A percentile compares a stretch with the other conserved stretches of the same genome.
Evolutionary conservation across 129 eudicot species (phyloP).

Genomic region (Flaveria bidentis): DNA sequence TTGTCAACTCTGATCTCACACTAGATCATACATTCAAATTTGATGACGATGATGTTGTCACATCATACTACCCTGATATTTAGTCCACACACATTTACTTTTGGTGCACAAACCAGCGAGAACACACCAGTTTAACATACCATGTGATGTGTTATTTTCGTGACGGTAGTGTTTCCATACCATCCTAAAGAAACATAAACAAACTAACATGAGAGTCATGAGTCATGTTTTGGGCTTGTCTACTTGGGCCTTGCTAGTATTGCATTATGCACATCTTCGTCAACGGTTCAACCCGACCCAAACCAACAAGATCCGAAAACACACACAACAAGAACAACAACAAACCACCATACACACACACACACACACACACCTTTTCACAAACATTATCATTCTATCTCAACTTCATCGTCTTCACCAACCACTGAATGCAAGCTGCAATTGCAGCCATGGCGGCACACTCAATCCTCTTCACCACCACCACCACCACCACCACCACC

Average conservation of each 20-base stretch:
- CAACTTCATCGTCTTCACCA: not conserved
- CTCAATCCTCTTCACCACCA: constrained; percentile 49
- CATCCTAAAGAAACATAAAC: too few species aligned
- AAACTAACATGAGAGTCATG: too few species aligned
- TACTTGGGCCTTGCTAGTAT: constrained; percentile 1
- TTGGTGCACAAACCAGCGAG: too few species aligned
- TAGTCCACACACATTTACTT: too few species aligned
- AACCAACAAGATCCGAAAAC: constrained; percentile 25
- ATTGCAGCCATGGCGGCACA: constrained; percentile 82
- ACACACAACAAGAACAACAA: constrained; percentile 1
- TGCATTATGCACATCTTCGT: not conserved
- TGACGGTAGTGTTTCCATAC: too few species aligned
- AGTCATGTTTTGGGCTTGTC: too few species aligned
- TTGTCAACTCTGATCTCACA: too few species aligned
- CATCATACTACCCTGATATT: too few species aligned
- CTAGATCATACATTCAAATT: too few species aligned
- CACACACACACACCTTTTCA: not conserved
- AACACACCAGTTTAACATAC: too few species aligned
- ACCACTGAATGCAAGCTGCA: constrained; percentile 57
- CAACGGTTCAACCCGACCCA: constrained; percentile 27
- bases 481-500: constrained; percentile 38
- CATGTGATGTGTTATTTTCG: too few species aligned
- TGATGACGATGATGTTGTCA: too few species aligned
- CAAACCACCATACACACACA: constrained; percentile 1
- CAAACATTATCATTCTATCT: constrained; percentile 45